Evolutionary conservation across 805 yeast genomes (phyloP), one percentile per base, ranked within the genome.

Genomic region (Yarrowia alimentaria): DNA sequence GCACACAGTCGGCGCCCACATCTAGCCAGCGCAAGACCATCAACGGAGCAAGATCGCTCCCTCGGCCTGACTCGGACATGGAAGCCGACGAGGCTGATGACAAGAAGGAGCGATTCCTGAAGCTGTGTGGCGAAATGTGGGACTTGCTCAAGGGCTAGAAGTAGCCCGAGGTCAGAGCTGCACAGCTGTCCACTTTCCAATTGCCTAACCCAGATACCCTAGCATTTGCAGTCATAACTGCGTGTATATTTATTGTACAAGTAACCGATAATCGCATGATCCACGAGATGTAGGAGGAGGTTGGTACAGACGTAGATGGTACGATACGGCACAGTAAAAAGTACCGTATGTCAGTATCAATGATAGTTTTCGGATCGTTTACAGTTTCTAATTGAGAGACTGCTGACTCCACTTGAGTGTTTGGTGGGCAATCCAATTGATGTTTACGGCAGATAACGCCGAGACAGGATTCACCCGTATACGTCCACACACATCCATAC

Each of bases 71-170:
- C 19, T 19, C 33, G 4, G 47, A 40, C 5, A 24, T 16, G 19
- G 47, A 28, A 3, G 47, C 22, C 4, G 24, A 31, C 11, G 43
- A 38, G 25, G 18, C 26, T 19, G 5, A 22, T 30, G 35, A 49
- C 42, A 56, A 55, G 51, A 60, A 60, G 57, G 57, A 31, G 35
- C 52, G 58, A 28, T 65, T 62, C 53, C 30, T 65, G 53, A 56
- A 56, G 42, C 53, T 65, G 33, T 65, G 69, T 48, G 54, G 59
- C 2, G 63, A 65, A 43, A 50, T 60, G 56, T 65, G 66, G 64
- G 68, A 64, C 37, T 31, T 64, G 22, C 32, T 64, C 20, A 32
- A 47, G 26, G 18, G 13, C 16, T 47, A n/a, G n/a, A n/a, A n/a
- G n/a, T n/a, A n/a, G n/a, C n/a, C n/a, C n/a, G n/a, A n/a, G n/a